Evolutionary conservation across 164 flowering plant genomes (phyloP).

Genomic region (Vitis amurensis): DNA sequence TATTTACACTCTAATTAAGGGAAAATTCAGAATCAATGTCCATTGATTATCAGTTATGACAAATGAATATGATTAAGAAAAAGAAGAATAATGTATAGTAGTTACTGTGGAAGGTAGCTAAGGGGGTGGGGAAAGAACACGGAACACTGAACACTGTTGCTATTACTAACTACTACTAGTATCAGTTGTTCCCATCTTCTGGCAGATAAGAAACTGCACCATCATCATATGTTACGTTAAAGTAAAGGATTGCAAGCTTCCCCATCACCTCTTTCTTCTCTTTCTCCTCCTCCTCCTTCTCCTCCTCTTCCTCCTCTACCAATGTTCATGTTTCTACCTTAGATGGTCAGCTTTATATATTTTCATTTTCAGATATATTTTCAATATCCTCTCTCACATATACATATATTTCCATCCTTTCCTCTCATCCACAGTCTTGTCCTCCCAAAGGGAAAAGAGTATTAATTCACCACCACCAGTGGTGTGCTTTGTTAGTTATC

Average conservation of each 20-base stretch:
- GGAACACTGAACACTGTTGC: neutral
- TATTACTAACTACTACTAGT: constrained; percentile 19
- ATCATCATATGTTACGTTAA: neutral
- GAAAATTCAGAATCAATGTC: no score
- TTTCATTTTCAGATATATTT: no score
- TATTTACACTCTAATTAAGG: no score
- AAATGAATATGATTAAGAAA: no score
- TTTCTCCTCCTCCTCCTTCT: no score
- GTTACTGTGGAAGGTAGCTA: neutral
- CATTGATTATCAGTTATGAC: no score
- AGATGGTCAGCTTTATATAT: no score
- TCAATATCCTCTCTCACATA: constrained; percentile 3
- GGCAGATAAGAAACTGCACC: constrained; percentile 33
- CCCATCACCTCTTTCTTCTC: no score
- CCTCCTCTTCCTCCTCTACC: no score
- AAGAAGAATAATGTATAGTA: no score
- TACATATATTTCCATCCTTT: neutral
- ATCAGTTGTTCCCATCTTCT: constrained; percentile 21
- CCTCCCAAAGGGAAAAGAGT: constrained; percentile 6
- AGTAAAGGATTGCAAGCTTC: no score
- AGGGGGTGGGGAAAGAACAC: neutral
- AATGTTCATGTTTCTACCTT: no score
- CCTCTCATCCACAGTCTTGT: neutral
- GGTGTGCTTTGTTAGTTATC: neutral
- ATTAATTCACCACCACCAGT: neutral